Evolutionary conservation across 768 basidiomycete genomes (phyloP), one percentile per base, ranked within the genome.

Genomic region (Mycena maculata): DNA sequence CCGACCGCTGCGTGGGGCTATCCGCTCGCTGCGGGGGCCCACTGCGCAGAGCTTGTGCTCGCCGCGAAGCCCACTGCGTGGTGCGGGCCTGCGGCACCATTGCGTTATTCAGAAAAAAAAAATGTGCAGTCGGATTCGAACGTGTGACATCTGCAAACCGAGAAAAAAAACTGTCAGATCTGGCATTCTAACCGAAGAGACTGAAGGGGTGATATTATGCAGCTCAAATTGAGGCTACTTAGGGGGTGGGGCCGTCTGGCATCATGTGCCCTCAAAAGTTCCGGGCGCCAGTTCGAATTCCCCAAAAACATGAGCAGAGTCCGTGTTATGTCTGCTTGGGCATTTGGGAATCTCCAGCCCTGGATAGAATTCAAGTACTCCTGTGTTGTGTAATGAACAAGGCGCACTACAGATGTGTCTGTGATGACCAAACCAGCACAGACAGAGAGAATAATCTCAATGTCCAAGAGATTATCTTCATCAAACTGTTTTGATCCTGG

Each of bases 331-430:
- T 63, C 30, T 8, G 28, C 12, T 13, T 63, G 52, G 16, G 61
- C 52, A 25, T 36, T 9, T 23, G 42, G 10, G 28, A 63, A 55
- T 28, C 33, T 36, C 10, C 12, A 3, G 10, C 20, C 15, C 22
- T 61, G 60, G 20, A 52, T 52, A 28, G 11, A 13, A 12, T 45
- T 44, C 6, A 63, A 23, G 27, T 63, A 63, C 1, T 47, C 6
- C 31, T 63, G 61, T 1, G 44, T 36, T 4, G 61, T 63, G 33
- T 28, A 55, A 18, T 63, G 61, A 8, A 63, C 53, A 12, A 63
- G 53, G 25, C 61, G 53, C 4, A 62, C 60, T 13, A 22, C 16
- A 20, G 33, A 18, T 41, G 22, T 25, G 4, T 61, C 49, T 5
- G 42, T 28, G 7, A 50, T 53, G 22, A 42, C 28, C n/a, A 57